Base-by-base conservation (phyloP, 1,284 basidiomycete species). In the Puccinia sorghi region DNA sequence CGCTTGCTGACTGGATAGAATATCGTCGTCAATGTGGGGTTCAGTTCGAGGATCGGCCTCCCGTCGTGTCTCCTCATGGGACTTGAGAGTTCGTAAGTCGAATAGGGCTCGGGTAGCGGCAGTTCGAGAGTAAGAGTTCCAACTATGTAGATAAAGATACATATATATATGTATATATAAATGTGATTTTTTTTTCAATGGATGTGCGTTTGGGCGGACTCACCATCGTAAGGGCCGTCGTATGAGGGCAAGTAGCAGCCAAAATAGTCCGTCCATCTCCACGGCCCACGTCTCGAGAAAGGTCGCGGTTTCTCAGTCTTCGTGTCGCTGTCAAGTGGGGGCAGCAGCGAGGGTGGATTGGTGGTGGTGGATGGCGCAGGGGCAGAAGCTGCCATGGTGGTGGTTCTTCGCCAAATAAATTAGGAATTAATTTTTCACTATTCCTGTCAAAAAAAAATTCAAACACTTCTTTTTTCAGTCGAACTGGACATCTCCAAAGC, bases 91-190 rank as follows among this genome's bases (percentile, higher is more conserved):
- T 39, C 46, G 37, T 64, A 63, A 32, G n/a, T 32, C n/a, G 73
- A 50, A 52, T 50, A 64, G 13, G 73, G 61, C 27, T 75, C 73
- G n/a, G 73, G 73, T 9, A 75, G 43, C 27, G 73, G 73, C 37
- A 75, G 37, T 64, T 75, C 73, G 32, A 75, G 48, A 12, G 73
- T 75, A 9, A 75, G 43, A 54, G 73, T 75, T 17, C 73, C 73
- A 22, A 75, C 73, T 75, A 57, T n/a, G n/a, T n/a, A n/a, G 7
- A 37, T 22, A 37, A 0, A 27, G 43, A 66, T 13, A 6, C n/a
- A n/a, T n/a, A n/a, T n/a, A n/a, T n/a, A n/a, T n/a, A n/a, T n/a
- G n/a, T n/a, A n/a, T n/a, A n/a, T n/a, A n/a, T n/a, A n/a, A n/a
- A n/a, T n/a, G n/a, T n/a, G n/a, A n/a, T n/a, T n/a, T n/a, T n/a